Conservation (phyloP, 352 stramenopile genomes). For the Aphanomyces stellatus region DNA sequence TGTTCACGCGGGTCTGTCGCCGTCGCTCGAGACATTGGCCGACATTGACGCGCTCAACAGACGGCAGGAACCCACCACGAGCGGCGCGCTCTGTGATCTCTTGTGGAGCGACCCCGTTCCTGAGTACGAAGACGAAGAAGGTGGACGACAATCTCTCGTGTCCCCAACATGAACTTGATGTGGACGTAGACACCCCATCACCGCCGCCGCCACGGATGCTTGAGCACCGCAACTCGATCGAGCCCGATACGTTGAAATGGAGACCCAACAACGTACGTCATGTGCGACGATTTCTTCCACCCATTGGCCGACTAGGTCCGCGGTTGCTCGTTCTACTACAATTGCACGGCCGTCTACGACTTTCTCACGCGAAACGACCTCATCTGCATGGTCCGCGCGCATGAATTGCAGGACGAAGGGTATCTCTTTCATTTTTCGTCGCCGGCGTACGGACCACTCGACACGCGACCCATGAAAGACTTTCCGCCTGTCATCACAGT, state of each 20-base stretch:
- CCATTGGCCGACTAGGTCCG: constrained; percentile 30
- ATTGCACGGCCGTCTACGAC: constrained; percentile 51
- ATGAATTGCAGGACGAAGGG: constrained; percentile 69
- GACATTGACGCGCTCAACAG: constrained; percentile 55
- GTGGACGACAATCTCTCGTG: neutral
- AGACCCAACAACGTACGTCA: constrained; percentile 22
- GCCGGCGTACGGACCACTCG: constrained; percentile 32
- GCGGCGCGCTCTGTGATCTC: constrained; percentile 58
- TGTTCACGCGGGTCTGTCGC: constrained; percentile 63
- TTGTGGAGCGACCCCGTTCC: constrained; percentile 56
- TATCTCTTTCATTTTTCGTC: constrained; percentile 57
- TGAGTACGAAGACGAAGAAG: constrained; percentile 14
- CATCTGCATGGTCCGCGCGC: constrained; percentile 62
- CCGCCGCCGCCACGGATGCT: neutral
- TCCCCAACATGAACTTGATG: too few relatives aligned
- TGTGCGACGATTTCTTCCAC: neutral
- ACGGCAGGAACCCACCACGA: constrained; percentile 48
- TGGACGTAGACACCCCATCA: too few relatives aligned
- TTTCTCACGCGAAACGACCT: constrained; percentile 65
- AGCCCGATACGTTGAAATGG: constrained; percentile 31
- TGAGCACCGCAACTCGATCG: constrained; percentile 13
- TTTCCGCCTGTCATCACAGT: constrained; percentile 86
- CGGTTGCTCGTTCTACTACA: constrained; percentile 86
- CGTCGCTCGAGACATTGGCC: constrained; percentile 35
- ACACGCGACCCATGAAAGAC: constrained; percentile 36